phyloP scores from a whole-genome alignment of 2,329 filamentous ascomycete genomes.

The Iodosphaeria phyllophila region DNA sequence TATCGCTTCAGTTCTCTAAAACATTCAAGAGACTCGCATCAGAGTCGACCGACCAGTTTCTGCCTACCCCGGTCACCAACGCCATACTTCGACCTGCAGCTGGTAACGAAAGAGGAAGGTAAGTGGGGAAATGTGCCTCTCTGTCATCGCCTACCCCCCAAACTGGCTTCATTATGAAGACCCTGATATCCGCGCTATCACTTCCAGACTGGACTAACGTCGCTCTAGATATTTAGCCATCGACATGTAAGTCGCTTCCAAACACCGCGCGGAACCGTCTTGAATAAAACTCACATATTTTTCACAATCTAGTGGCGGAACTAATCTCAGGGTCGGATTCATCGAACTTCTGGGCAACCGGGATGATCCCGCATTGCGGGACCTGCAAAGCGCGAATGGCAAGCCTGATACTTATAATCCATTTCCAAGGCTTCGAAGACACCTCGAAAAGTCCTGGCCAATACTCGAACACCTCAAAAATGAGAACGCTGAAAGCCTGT shows the following conservation, averaged over 20 bases:
- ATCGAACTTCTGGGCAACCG: conserved; percentile 33
- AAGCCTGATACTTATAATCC: conserved; percentile 5
- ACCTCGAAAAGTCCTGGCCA: conserved; percentile 53
- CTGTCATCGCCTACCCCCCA: too few relatives aligned
- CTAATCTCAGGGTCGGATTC: conserved; percentile 50
- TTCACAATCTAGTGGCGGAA: conserved; percentile 34
- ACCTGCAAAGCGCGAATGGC: conserved; percentile 5
- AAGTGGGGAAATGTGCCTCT: too few relatives aligned
- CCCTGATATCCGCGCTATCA: too few relatives aligned
- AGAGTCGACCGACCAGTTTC: conserved; percentile 33
- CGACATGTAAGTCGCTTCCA: conserved; percentile 53
- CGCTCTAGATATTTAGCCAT: conserved; percentile 35
- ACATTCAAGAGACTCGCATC: conserved; percentile 31
- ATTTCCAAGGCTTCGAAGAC: conserved; percentile 32
- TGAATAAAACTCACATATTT: conserved; percentile 1
- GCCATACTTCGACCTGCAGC: conserved; percentile 31
- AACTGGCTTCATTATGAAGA: too few relatives aligned
- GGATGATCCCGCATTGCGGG: conserved; percentile 6
- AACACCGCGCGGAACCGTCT: conserved; percentile 8
- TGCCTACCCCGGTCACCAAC: conserved; percentile 42
- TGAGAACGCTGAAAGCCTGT: conserved; percentile 56
- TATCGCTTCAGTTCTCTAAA: conserved; percentile 26
- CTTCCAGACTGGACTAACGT: conserved; percentile 8
- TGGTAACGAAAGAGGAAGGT: conserved; percentile 26
- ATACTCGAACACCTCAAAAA: conserved; percentile 57